These are phyloP conservation scores for Artemisia annua DNA, from an alignment of 129 eudicot genomes.

Conservation along the genomic window DNA sequence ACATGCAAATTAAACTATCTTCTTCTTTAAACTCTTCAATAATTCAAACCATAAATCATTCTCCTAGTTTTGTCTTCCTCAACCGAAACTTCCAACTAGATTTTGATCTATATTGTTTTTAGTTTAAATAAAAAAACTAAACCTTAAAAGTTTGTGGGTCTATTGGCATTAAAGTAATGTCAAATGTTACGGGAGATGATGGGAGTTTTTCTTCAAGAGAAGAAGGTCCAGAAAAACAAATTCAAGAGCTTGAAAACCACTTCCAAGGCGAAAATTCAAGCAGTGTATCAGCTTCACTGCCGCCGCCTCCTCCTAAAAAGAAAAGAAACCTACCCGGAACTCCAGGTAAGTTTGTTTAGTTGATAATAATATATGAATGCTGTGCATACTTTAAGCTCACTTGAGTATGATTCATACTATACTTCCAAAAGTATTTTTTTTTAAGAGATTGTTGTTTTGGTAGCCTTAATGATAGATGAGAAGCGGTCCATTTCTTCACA, in stretches of 20 bases:
- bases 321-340: conserved; percentile 81
- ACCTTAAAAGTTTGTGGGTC: not conserved
- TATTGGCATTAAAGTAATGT: conserved; percentile 30
- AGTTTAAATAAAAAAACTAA: not conserved
- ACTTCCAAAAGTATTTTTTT: no score
- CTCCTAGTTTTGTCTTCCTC: conserved; percentile 23
- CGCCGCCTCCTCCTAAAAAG: conserved; percentile 55
- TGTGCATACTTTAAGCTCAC: not conserved
- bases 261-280: conserved; percentile 23
- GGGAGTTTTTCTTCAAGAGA: conserved; percentile 70
- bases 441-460: no score
- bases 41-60: conserved; percentile 31
- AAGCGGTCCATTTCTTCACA: no score
- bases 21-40: conserved; percentile 30
- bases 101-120: conserved; percentile 19
- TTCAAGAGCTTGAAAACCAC: conserved; percentile 20
- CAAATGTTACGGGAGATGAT: conserved; percentile 70
- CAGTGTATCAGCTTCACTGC: conserved; percentile 22
- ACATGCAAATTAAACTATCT: conserved; percentile 35
- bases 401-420: not conserved
- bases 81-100: conserved; percentile 11
- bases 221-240: conserved; percentile 29
- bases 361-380: no score
- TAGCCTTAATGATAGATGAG: no score
- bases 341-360: conserved; percentile 44